Percentiles rank a stretch among this genome's conserved stretches.
Conservation (phyloP, 257 asterid genomes). For the Capsicum pubescens region DNA sequence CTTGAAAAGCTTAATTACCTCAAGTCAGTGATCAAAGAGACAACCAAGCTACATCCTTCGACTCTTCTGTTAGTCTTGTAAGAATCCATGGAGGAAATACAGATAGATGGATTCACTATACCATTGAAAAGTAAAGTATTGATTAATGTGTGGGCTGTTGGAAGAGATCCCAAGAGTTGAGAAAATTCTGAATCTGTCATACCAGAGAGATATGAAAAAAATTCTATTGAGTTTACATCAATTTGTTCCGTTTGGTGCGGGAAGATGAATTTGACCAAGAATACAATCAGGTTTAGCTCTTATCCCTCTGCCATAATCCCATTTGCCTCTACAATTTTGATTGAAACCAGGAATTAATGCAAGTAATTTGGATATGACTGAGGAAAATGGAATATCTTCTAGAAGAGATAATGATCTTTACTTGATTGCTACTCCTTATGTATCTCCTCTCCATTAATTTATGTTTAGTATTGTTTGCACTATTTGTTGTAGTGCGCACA, state of each 20-base stretch:
- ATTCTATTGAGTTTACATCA: background rate
- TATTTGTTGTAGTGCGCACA: too few species aligned
- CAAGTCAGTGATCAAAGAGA: too few species aligned
- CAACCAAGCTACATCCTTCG: too few species aligned
- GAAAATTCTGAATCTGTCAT: too few species aligned
- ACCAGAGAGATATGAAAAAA: too few species aligned
- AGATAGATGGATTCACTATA: too few species aligned
- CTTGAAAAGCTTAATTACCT: too few species aligned
- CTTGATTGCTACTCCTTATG: background rate
- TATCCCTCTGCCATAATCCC: background rate
- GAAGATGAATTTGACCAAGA: background rate
- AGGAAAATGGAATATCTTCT: constrained; percentile 11
- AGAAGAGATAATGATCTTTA: background rate
- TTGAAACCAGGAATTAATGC: background rate
- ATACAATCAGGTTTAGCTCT: background rate
- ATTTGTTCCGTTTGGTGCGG: background rate
- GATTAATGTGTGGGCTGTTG: too few species aligned
- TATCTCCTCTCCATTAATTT: background rate
- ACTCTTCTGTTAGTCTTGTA: too few species aligned
- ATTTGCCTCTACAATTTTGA: background rate
- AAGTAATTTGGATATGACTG: background rate
- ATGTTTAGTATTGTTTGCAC: background rate
- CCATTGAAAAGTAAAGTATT: too few species aligned
- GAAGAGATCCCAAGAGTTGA: too few species aligned
- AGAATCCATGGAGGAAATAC: too few species aligned